These are phyloP conservation scores for Suillus subaureus DNA, from an alignment of 768 basidiomycete species.

Conservation along the genomic window DNA sequence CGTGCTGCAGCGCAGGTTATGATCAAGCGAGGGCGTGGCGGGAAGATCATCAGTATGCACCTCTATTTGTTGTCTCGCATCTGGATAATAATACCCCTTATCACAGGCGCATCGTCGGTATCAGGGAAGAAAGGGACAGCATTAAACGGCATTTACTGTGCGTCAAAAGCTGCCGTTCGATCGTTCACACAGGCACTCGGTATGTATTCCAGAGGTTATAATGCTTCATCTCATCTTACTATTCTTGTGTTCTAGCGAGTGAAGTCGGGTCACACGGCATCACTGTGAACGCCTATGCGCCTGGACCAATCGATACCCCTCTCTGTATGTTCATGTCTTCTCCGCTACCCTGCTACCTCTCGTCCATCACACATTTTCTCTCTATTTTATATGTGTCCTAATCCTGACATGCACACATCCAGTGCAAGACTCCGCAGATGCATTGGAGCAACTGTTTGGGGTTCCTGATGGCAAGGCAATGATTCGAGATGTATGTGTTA, in stretches of 20 bases:
- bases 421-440: neutral
- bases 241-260: conserved; percentile 14
- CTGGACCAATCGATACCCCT: conserved; percentile 19
- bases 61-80: neutral
- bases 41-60: conserved; percentile 41
- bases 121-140: conserved; percentile 36
- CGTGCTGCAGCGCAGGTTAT: conserved; percentile 45
- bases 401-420: neutral
- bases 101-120: conserved; percentile 34
- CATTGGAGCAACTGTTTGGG: neutral
- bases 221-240: neutral
- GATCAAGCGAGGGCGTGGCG: conserved; percentile 45
- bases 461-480: neutral
- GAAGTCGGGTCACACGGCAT: conserved; percentile 22
- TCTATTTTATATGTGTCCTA: neutral
- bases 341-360: neutral
- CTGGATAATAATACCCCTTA: neutral
- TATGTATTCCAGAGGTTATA: neutral
- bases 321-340: conserved; percentile 15
- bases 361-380: neutral
- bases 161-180: conserved; percentile 11
- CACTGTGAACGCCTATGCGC: conserved; percentile 27
- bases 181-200: conserved; percentile 10
- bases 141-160: conserved; percentile 6
- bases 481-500: neutral